These are phyloP conservation scores for Aspergillus haitiensis DNA, from an alignment of 495 filamentous ascomycete genomes.

Conservation along the genomic window DNA sequence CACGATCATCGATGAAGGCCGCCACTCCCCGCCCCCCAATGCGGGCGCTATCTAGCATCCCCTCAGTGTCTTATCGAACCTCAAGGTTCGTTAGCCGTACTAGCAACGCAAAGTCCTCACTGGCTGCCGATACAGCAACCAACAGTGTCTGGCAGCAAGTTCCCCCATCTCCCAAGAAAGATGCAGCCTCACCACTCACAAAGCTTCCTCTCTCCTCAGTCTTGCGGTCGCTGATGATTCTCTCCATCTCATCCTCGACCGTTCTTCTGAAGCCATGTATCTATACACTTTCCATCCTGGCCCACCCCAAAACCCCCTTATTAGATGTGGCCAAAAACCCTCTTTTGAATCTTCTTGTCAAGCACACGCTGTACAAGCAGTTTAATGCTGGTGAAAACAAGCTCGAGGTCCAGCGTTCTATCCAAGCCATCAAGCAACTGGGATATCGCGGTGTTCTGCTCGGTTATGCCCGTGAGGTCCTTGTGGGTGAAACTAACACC, in stretches of 20 bases:
- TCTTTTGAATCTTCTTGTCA: constrained; percentile 44
- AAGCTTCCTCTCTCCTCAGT: constrained; percentile 72
- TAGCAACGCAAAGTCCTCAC: constrained; percentile 39
- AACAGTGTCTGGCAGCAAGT: constrained; percentile 29
- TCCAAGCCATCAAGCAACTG: constrained; percentile 43
- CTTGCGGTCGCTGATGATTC: constrained; percentile 75
- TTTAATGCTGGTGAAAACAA: constrained; percentile 54
- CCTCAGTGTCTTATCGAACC: constrained; percentile 17
- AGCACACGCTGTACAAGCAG: constrained; percentile 52
- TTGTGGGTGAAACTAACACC: constrained; percentile 40
- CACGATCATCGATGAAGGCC: constrained; percentile 33
- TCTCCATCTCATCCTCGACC: constrained; percentile 76
- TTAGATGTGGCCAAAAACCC: constrained; percentile 50
- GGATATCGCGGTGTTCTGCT: constrained; percentile 51
- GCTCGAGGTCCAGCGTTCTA: constrained; percentile 45
- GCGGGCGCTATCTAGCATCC: constrained; percentile 29
- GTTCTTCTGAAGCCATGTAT: constrained; percentile 71
- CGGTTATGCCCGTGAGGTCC: constrained; percentile 50
- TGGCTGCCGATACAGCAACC: constrained; percentile 26
- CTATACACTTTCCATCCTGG: constrained; percentile 65
- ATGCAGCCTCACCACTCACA: constrained; percentile 54
- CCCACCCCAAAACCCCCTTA: constrained; percentile 60
- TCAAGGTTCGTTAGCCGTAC: constrained; percentile 42
- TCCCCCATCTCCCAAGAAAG: constrained; percentile 18
- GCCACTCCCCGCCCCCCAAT: constrained; percentile 30